These are phyloP conservation scores for Colletotrichum musicola DNA, from an alignment of 2,329 filamentous ascomycete genomes.

Conservation along the genomic window DNA sequence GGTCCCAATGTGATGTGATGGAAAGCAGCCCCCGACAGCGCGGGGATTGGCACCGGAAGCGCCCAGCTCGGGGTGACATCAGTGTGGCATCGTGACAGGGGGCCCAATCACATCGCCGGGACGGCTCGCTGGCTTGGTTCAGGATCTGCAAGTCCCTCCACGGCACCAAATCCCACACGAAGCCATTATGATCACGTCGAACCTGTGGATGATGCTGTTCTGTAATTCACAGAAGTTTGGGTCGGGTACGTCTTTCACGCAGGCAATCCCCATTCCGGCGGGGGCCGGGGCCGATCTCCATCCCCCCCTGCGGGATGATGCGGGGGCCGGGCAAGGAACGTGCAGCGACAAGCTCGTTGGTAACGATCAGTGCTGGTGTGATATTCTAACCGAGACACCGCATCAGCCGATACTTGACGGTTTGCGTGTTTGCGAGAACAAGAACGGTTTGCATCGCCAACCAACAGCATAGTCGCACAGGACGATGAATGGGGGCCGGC, in stretches of 20 bases:
- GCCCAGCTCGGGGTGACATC: constrained; percentile 28
- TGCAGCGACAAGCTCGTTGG: no score
- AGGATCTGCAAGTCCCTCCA: constrained; percentile 19
- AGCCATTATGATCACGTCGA: constrained; percentile 6
- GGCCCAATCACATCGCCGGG: constrained; percentile 19
- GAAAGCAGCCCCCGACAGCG: constrained; percentile 7
- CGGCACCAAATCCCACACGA: background rate
- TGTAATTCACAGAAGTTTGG: background rate
- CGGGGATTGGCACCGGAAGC: constrained; percentile 39
- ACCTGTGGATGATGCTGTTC: background rate
- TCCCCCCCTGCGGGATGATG: no score
- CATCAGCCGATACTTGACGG: background rate
- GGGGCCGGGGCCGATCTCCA: background rate
- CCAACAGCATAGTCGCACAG: no score
- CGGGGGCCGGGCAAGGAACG: no score
- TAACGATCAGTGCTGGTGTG: background rate
- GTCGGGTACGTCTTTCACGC: no score
- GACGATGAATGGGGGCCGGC: background rate
- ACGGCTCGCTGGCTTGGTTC: constrained; percentile 25
- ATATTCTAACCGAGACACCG: background rate
- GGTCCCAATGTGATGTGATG: constrained; percentile 37
- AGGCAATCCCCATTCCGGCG: background rate
- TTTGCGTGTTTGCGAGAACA: no score
- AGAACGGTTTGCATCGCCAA: no score
- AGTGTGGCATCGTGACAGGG: constrained; percentile 7